Evolutionary conservation across 345 rosid genomes (phyloP).

Genomic region (Euphorbia tirucalli): DNA sequence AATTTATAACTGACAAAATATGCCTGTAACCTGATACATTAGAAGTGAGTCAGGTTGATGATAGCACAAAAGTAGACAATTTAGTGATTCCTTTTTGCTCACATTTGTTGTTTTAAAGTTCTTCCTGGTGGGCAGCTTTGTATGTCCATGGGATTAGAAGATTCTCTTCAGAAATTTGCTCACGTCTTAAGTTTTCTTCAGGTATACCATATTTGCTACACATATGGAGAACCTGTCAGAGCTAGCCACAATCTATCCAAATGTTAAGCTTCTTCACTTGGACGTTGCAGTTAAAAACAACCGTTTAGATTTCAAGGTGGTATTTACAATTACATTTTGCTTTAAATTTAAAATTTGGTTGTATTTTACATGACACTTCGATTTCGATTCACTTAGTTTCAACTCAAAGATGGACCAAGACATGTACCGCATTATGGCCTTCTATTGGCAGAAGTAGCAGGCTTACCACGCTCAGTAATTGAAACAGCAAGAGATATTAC

Average conservation of each 20-base stretch:
- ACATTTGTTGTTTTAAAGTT: neutral
- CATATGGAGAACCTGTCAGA: constrained; percentile 86
- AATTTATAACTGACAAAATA: neutral
- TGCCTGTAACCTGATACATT: neutral
- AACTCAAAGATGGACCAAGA: constrained; percentile 73
- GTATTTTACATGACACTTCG: constrained; percentile 4
- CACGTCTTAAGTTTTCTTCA: constrained; percentile 28
- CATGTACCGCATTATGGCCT: constrained; percentile 86
- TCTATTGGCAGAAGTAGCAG: constrained; percentile 77
- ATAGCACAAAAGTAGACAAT: neutral
- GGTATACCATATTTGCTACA: constrained; percentile 83
- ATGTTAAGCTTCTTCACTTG: constrained; percentile 79
- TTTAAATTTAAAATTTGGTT: neutral
- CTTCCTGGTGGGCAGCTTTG: neutral
- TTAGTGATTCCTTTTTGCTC: neutral
- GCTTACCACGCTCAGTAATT: constrained; percentile 74
- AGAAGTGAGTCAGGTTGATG: neutral
- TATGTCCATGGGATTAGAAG: neutral
- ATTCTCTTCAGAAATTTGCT: constrained; percentile 6
- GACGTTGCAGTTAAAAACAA: constrained; percentile 63
- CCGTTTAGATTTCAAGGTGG: constrained; percentile 88
- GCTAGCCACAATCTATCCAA: constrained; percentile 82
- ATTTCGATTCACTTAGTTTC: constrained; percentile 45
- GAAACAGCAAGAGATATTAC: constrained; percentile 80
- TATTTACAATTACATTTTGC: neutral